Conservation (phyloP, 768 basidiomycete genomes). For the Leccinum variicolor region DNA sequence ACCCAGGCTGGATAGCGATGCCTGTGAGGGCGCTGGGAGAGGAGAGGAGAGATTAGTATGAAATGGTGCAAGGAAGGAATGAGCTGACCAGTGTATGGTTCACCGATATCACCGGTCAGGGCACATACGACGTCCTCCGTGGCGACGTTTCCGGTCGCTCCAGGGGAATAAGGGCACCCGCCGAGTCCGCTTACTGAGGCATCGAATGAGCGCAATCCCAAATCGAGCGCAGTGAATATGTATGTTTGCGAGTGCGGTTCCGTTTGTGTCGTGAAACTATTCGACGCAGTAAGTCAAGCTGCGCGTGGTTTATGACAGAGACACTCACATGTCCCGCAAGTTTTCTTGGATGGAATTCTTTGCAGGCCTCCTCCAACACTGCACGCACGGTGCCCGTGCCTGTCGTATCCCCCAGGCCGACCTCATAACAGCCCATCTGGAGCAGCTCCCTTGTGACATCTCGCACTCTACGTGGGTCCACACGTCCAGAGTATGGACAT, state of each 20-base stretch:
- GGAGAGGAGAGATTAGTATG: not conserved
- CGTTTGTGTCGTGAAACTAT: conserved; percentile 90
- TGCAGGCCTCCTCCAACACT: conserved; percentile 70
- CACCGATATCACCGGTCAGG: conserved; percentile 51
- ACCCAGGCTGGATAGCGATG: not conserved
- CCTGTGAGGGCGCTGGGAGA: not conserved
- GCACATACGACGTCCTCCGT: conserved; percentile 92
- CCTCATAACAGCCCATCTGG: conserved; percentile 94
- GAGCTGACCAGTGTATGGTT: conserved; percentile 19
- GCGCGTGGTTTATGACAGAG: conserved; percentile 37
- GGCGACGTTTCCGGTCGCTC: conserved; percentile 91
- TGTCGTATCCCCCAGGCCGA: conserved; percentile 89
- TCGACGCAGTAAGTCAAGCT: not conserved
- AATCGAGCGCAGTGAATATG: conserved; percentile 62
- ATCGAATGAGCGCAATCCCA: conserved; percentile 81
- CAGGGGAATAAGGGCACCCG: conserved; percentile 94
- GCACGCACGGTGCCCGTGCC: conserved; percentile 73
- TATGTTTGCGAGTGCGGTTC: conserved; percentile 77
- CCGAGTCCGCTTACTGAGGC: conserved; percentile 86
- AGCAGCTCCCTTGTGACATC: conserved; percentile 67
- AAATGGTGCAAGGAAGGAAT: too few relatives aligned
- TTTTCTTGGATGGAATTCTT: conserved; percentile 53
- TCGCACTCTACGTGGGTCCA: conserved; percentile 60
- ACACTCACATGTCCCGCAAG: conserved; percentile 60
- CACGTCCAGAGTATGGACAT: conserved; percentile 84